Percentiles rank a stretch among this genome's conserved stretches.
phyloP scores from a whole-genome alignment of 2,329 filamentous ascomycete species.

The Ceratocystis alfenasii region DNA sequence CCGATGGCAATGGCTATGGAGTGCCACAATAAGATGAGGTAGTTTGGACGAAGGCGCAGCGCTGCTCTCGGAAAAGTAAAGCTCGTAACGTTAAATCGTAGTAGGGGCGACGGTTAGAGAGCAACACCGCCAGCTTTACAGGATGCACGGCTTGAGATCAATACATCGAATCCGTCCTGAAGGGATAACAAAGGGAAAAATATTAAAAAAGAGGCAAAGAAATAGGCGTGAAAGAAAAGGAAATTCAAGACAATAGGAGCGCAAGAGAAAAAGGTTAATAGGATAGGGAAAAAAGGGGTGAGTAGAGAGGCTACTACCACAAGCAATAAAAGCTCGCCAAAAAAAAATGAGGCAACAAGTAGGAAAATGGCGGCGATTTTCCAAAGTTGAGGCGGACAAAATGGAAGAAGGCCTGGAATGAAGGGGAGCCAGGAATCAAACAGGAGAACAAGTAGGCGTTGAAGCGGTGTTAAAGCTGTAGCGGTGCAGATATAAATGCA shows the following conservation, averaged over 20 bases:
- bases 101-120: constrained; percentile 5
- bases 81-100: constrained; percentile 13
- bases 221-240: constrained; percentile 1
- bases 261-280: constrained; percentile 1
- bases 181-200: constrained; percentile 8
- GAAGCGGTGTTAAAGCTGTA: constrained; percentile 10
- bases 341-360: constrained; percentile 6
- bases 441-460: not conserved
- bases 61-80: constrained; percentile 9
- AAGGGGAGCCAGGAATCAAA: constrained; percentile 9
- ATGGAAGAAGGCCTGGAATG: not conserved
- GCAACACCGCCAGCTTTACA: constrained; percentile 6
- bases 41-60: constrained; percentile 12
- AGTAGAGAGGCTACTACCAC: not conserved
- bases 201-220: not conserved
- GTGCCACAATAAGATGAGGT: constrained; percentile 13
- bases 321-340: not conserved
- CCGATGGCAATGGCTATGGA: constrained; percentile 10
- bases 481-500: constrained; percentile 10
- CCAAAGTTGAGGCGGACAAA: not conserved
- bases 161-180: constrained; percentile 8
- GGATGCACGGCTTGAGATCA: constrained; percentile 1
- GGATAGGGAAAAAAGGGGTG: not conserved
- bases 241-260: not conserved
- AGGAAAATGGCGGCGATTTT: constrained; percentile 11